These are phyloP conservation scores for Raphanus sativus DNA, from an alignment of 345 rosid genomes.

Conservation along the genomic window DNA sequence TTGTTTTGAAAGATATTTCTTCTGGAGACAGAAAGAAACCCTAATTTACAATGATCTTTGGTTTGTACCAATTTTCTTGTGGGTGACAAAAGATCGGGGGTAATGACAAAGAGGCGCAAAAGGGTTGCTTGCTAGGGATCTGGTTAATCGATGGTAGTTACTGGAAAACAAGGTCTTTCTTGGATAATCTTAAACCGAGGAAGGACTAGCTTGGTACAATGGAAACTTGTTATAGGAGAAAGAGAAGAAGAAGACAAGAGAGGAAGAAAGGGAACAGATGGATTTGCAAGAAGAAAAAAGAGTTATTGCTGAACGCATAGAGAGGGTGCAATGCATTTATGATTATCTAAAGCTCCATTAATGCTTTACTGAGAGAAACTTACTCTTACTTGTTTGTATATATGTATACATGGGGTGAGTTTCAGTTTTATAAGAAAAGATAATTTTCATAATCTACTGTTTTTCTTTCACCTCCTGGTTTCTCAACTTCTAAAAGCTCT, in stretches of 20 bases:
- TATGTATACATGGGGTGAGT: background rate
- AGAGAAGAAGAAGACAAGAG: conserved; percentile 19
- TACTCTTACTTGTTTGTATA: conserved; percentile 1
- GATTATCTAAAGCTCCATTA: conserved; percentile 43
- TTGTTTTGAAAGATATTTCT: conserved; percentile 26
- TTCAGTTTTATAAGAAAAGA: conserved; percentile 18
- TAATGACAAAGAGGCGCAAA: background rate
- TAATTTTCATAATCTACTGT: conserved; percentile 16
- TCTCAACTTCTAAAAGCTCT: conserved; percentile 6
- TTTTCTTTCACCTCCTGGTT: conserved; percentile 27
- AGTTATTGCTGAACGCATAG: conserved; percentile 75
- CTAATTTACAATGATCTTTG: conserved; percentile 25
- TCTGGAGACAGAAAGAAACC: conserved; percentile 29
- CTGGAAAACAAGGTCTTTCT: background rate
- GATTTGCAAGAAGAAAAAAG: conserved; percentile 37
- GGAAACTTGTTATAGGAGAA: conserved; percentile 21
- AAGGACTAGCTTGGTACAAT: conserved; percentile 13
- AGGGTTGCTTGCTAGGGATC: conserved; percentile 5
- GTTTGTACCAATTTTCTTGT: conserved; percentile 1
- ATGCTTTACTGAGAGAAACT: conserved; percentile 39
- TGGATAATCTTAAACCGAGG: conserved; percentile 8
- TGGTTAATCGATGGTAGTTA: background rate
- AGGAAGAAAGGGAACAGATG: conserved; percentile 36
- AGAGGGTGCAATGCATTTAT: conserved; percentile 85
- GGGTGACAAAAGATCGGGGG: conserved; percentile 3